Evolutionary conservation across 768 basidiomycete genomes (phyloP).

Genomic region (Trametes villosa): DNA sequence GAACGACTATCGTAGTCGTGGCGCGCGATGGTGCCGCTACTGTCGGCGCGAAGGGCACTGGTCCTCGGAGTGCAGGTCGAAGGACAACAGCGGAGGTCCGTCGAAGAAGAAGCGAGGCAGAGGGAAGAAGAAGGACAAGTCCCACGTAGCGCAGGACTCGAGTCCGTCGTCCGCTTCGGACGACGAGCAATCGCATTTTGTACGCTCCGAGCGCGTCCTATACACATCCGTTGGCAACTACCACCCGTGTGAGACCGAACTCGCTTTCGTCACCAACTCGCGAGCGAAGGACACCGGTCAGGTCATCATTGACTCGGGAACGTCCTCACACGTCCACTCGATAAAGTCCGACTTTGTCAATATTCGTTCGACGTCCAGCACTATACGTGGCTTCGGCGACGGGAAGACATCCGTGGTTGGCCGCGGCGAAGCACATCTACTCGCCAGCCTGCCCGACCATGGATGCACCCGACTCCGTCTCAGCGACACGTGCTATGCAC

Average conservation of each 20-base stretch:
- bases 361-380: background rate
- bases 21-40: conserved; percentile 3
- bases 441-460: conserved; percentile 1
- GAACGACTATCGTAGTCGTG: background rate
- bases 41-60: background rate
- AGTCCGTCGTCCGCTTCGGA: background rate
- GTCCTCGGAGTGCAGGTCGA: background rate
- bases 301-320: conserved; percentile 7
- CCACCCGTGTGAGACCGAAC: background rate
- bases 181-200: conserved; percentile 2
- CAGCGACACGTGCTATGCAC: conserved; percentile 5
- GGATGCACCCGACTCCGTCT: conserved; percentile 2
- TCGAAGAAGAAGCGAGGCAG: background rate
- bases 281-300: background rate
- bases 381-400: conserved; percentile 8
- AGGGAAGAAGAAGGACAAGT: background rate
- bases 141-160: conserved; percentile 4
- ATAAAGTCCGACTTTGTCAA: background rate
- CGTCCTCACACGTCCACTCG: conserved; percentile 7
- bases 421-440: conserved; percentile 7
- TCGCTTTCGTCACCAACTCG: background rate
- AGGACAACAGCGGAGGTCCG: background rate
- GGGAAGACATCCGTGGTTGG: conserved; percentile 3
- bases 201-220: background rate
- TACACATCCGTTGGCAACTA: conserved; percentile 3